Conservation (phyloP, 257 asterid species). For the Voacanga thouarsii region DNA sequence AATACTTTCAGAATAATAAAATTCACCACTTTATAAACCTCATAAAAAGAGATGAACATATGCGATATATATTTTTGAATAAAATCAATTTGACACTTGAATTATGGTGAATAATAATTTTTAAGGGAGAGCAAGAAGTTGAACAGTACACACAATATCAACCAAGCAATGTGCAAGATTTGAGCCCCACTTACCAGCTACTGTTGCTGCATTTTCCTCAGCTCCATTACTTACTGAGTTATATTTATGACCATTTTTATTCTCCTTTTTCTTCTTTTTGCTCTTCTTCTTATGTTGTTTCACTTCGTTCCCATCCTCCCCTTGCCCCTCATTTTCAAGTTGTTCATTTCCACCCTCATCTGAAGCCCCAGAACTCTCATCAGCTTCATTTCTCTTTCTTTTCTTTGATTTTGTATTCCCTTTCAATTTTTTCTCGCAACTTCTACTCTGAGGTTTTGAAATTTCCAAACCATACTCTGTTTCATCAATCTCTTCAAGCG, state of each 20-base stretch:
- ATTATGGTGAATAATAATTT: neutral
- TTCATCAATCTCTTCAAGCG: constrained; percentile 92
- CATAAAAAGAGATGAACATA: too few species aligned
- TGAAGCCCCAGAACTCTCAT: constrained; percentile 21
- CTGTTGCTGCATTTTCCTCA: constrained; percentile 31
- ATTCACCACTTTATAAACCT: neutral
- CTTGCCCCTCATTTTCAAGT: constrained; percentile 26
- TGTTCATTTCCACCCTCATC: constrained; percentile 30
- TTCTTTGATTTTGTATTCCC: constrained; percentile 39
- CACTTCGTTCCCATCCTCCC: constrained; percentile 30
- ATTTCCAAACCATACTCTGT: constrained; percentile 58
- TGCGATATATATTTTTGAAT: neutral
- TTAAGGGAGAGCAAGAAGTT: neutral
- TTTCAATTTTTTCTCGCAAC: constrained; percentile 27
- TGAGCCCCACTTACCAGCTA: constrained; percentile 46
- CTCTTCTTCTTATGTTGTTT: constrained; percentile 44
- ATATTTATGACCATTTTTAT: constrained; percentile 40
- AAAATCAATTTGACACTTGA: neutral
- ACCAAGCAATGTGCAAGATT: constrained; percentile 1
- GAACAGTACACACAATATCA: constrained; percentile 1
- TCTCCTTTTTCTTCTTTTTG: constrained; percentile 20
- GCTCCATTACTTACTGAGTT: constrained; percentile 24
- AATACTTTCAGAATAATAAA: neutral
- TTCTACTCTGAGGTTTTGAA: constrained; percentile 30
- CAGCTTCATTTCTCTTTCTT: constrained; percentile 29